Evolutionary conservation across 306 rosid species (phyloP), one percentile per base, ranked within the genome.

Genomic region (Coriaria nepalensis): DNA sequence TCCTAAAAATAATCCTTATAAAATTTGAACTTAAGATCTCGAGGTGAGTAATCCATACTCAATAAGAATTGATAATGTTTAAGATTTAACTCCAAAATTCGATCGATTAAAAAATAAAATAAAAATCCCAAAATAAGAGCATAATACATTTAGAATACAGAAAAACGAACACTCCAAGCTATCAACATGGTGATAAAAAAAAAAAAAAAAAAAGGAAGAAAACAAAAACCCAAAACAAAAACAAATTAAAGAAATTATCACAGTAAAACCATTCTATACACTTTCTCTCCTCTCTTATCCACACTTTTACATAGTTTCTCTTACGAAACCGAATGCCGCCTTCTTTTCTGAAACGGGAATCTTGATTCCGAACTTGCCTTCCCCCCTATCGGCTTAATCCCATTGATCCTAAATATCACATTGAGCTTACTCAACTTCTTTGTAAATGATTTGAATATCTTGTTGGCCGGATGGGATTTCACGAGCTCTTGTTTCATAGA

Each of bases 401-500:
- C 67, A 49, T 71, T 77, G 7, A 85, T 71, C 81, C 82, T 59
- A 67, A 92, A 92, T 42, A 82, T 39, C 33, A 76, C 60, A 76
- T 75, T 79, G 60, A 92, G 81, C 61, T 82, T 90, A 55, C 94
- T 52, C 8, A 88, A 62, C 48, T 85, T 90, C 44, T 61, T 78
- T 45, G 98, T 61, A 49, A 92, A 78, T 10, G 93, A 82, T 52
- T 82, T 85, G 48, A 92, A 75, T 6, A 92, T 55, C 68, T 72
- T 85, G 39, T 72, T 75, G 2, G 94, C 96, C 49, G 96, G 94
- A 44, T 75, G 87, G 2, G 93, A 36, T 72, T 60, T 82, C 5
- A 85, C 96, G 56, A 92, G 92, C 70, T 82, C 96, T 32, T 92
- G 98, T 66, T 86, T 92, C 87, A 92, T 92, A 4, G 90, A 76